Evolutionary conservation across 495 filamentous ascomycete genomes (phyloP), one percentile per base, ranked within the genome.

Genomic region (Lophiotrema nucula): DNA sequence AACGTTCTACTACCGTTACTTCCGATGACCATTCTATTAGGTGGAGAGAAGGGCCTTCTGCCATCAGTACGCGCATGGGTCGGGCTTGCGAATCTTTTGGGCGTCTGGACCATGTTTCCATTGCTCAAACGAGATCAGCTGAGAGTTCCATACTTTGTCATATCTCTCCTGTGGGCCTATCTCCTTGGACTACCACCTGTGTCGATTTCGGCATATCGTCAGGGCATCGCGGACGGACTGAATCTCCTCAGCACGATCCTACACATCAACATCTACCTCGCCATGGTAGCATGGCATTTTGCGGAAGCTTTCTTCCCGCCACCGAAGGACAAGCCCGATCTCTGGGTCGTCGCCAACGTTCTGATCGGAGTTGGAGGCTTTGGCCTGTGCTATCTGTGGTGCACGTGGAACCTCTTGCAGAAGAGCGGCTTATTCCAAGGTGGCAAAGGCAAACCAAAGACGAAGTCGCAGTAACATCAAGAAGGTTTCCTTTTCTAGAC

Each of bases 41-140:
- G 87, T 15, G 83, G 86, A 3, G 80, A 85, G 45, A 82, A 87
- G 35, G 90, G 90, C 0, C 76, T 97, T 23, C 81, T 81, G 48
- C 87, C 85, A 57, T 82, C 85, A 33, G 83, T 79, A 18, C 83
- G 95, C 18, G 82, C 89, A 5, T 98, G 93, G 93, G 83, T 97
- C 6, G 89, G 89, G 6, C 96, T 90, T 73, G 90, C 89, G 35
- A 98, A 97, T 66, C 78, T 92, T 3, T 82, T 97, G 28, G 93
- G 88, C 13, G 84, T 83, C 35, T 98, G 92, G 90, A 97, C 91
- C 12, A 83, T 97, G 78, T 98, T 88, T 67, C 93, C 93, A 3
- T 77, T 98, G 4, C 80, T 98, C 16, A 83, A 86, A 61, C 82
- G 91, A 19, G 93, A 96, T 43, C 88, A 88, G 24, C 79, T 98